Base-by-base conservation (phyloP, 2,329 filamentous ascomycete species). In the Aspergillus eucalypticola region DNA sequence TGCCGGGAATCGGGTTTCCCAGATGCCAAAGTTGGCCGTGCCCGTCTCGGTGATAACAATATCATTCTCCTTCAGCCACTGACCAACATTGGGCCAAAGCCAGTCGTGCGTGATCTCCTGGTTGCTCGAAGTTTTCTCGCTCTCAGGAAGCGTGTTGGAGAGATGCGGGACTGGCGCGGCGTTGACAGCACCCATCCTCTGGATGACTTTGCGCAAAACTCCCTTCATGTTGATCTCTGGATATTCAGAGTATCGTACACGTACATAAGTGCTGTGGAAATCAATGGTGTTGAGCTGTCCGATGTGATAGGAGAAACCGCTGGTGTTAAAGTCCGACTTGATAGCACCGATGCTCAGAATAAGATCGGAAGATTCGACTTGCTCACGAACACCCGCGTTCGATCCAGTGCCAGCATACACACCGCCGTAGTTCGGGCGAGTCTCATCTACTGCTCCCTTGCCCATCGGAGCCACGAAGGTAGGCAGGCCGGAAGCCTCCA, bases 391-490 rank as follows among this genome's bases (percentile, higher is more conserved):
- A 59, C 71, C 71, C 1, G 85, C 82, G 55, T 88, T 84, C 32
- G 88, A 92, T 38, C 89, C 91, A 60, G 84, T 84, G n/a, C 92
- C 92, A 8, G 90, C 89, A 73, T 96, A 96, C 5, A 96, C 90
- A 64, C 92, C 92, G 21, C 90, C 90, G 67, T 89, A 96, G 69
- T 86, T 90, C n/a, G 83, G 80, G 50, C 90, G 83, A 2, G 84
- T 84, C 75, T 96, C 92, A 69, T 95, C 84, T 50, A 96, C 84
- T 19, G 90, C 90, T 17, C 91, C 86, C 78, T 96, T 96, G 50
- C 92, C 92, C 90, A 96, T 96, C 2, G 92, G 91, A 0, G 91
- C 90, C n/a, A 93, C 90, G 68, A 95, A 96, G 0, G 90, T 89
- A 4, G 92, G 92, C 7, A 96, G 80, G 3, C 86, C 82, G 1